Evolutionary conservation across 2,329 filamentous ascomycete genomes (phyloP), one percentile per base, ranked within the genome.

Genomic region (Ascocoryne sarcoides): DNA sequence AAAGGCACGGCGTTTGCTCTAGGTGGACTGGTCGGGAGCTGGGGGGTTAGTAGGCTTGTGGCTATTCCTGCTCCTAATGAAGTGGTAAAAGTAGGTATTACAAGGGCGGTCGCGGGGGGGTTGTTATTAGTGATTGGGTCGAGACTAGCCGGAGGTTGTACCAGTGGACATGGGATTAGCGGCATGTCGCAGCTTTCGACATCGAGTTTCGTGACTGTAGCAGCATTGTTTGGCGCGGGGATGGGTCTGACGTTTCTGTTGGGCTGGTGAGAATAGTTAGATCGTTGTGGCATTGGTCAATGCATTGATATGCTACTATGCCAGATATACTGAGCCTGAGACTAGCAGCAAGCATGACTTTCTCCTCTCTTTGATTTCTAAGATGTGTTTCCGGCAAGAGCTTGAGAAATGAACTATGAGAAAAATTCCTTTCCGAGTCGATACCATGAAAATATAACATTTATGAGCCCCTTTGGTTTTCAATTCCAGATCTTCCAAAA

Each of bases 131-230:
- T 70, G 0, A 55, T 83, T 7, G 80, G 80, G 1, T 67, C 76
- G 1, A 69, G 78, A 36, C 54, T 82, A 40, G 79, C 74, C 0
- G 78, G 77, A 2, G 80, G 80, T 0, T 84, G 80, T 48, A 81
- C 79, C 0, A 79, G 75, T 4, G 79, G 80, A 0, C 80, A 84
- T 55, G 80, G 80, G 0, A 76, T 84, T 47, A 81, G 74, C 43
- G 80, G 80, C 0, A 68, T 83, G 53, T 72, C 74, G n/a, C 62
- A 78, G 44, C 62, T 83, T 37, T 77, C 73, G 0, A 60, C 72
- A 3, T 73, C 77, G 8, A 83, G 79, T 52, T 65, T 82, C 40
- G 57, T 83, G 10, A 79, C 75, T 0, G 75, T 82, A 17, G 69
- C 60, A 2, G 62, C 68, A 4, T 70, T 76, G 50, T 82, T 83